Evolutionary conservation across 2,329 filamentous ascomycete genomes (phyloP), one percentile per base, ranked within the genome.

Genomic region (Leptoxyphium fumago): DNA sequence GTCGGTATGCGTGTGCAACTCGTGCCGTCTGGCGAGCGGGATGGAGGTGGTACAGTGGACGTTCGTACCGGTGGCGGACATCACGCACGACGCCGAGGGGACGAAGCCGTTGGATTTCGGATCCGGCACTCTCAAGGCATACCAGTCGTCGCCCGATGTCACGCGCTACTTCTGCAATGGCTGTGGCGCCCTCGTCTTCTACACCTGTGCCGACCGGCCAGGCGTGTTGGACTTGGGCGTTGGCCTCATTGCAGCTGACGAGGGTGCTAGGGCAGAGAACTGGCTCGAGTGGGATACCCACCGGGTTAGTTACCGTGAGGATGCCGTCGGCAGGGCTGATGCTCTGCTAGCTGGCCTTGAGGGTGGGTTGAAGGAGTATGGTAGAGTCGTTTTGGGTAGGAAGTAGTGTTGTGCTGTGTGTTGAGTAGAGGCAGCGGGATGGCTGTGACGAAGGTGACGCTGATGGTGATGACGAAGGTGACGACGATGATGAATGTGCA

Each of bases 141-240:
- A 80, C 54, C 56, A 65, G 13, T 81, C 75, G 18, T 77, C 70
- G 0, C 56, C 63, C 0, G 70, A 67, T 0, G 70, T 77, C 2
- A 61, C 65, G 40, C 70, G 80, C 13, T 74, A 78, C 38, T 83
- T 82, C 53, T 84, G 80, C 55, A 58, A 60, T 1, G 54, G 44
- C 1, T 84, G 80, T 53, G 79, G 79, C 1, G 78, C 80, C 1
- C 77, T 71, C 0, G 67, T 78, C 2, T 82, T 82, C 52, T 82
- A 75, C 72, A 70, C 74, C 51, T 71, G 71, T 43, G 61, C 66
- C 3, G 63, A 64, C 47, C 64, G 77, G 34, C 67, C 72, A 0
- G 67, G 69, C 3, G 55, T 83, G 14, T 65, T 83, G 13, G 78
- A 84, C 58, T 70, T 84, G 8, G 80, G 77, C 47, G 70, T 73